phyloP scores from a whole-genome alignment of 805 yeast species.

The Ogataea glucozyma region DNA sequence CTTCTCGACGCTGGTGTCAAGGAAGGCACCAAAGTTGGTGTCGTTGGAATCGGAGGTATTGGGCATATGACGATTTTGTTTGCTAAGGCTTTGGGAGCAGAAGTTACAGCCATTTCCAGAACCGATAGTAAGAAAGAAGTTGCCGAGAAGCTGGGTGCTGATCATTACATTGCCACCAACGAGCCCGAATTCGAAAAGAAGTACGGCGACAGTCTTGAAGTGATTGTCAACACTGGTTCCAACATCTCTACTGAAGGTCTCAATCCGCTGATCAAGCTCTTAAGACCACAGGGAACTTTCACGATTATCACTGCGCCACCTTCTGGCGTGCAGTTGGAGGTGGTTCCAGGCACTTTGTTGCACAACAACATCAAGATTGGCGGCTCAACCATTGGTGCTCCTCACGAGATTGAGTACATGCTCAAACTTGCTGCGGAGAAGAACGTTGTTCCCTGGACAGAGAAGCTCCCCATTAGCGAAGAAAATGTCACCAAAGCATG shows the following conservation, averaged over 20 bases:
- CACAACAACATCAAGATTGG: slow-evolving; percentile 52
- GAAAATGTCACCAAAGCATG: slow-evolving; percentile 56
- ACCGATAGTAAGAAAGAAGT: slow-evolving; percentile 49
- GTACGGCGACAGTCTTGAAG: slow-evolving; percentile 42
- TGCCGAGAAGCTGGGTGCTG: slow-evolving; percentile 56
- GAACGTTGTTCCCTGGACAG: slow-evolving; percentile 62
- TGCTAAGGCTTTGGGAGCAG: slow-evolving; percentile 64
- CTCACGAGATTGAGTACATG: slow-evolving; percentile 65
- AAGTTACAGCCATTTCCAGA: slow-evolving; percentile 59
- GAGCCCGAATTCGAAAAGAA: slow-evolving; percentile 37
- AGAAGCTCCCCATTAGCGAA: slow-evolving; percentile 54
- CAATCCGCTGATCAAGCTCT: slow-evolving; percentile 52
- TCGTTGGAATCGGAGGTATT: slow-evolving; percentile 67
- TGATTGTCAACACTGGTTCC: slow-evolving; percentile 38
- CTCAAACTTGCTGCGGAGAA: slow-evolving; percentile 62
- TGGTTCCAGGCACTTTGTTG: slow-evolving; percentile 31
- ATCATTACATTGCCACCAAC: slow-evolving; percentile 52
- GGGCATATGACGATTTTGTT: slow-evolving; percentile 65
- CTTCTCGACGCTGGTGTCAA: slow-evolving; percentile 46
- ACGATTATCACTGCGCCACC: slow-evolving; percentile 49
- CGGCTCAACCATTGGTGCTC: slow-evolving; percentile 61
- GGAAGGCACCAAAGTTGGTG: slow-evolving; percentile 48
- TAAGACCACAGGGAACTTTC: slow-evolving; percentile 60
- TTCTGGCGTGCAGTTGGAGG: slow-evolving; percentile 21
- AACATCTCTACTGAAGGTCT: slow-evolving; percentile 9